Percentiles rank a stretch among this genome's conserved stretches.
Conservation (phyloP, 345 rosid species). For the Citrus sinensis region DVS_A1.0 CM039168.1:17601001-17601500, state of each 20-base stretch:
- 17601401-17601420: constrained; percentile 86
- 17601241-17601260: constrained; percentile 79
- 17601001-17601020: constrained; percentile 87
- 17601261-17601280: constrained; percentile 60
- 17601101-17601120: constrained; percentile 78
- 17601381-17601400: constrained; percentile 83
- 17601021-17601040: constrained; percentile 73
- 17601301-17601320: constrained; percentile 94
- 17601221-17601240: constrained; percentile 73
- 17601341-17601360: constrained; percentile 81
- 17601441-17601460: constrained; percentile 84
- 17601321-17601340: constrained; percentile 67
- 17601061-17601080: constrained; percentile 70
- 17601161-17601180: not conserved
- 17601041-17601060: constrained; percentile 53
- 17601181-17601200: not conserved
- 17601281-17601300: constrained; percentile 93
- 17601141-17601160: constrained; percentile 49
- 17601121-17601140: constrained; percentile 67
- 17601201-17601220: not conserved
- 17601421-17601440: constrained; percentile 62
- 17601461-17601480: constrained; percentile 97
- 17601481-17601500: constrained; percentile 68
- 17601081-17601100: constrained; percentile 72
- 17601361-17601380: constrained; percentile 57